Base-by-base conservation (phyloP, 2,329 filamentous ascomycete species). In the Xylariales sp. region DNA sequence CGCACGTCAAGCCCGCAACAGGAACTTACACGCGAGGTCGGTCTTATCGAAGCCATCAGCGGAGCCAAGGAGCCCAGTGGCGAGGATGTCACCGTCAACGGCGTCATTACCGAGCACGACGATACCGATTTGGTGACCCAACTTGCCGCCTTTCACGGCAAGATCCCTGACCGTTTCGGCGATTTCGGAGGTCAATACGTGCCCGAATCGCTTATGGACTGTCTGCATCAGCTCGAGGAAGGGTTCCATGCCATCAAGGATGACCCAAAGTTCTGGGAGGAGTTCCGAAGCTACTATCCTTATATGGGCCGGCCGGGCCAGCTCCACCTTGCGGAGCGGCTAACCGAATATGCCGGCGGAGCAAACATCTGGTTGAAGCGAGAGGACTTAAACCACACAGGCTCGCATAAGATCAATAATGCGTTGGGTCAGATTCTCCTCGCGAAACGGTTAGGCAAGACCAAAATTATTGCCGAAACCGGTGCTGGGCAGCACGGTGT, bases 381-480 rank as follows among this genome's bases (percentile, higher is more conserved):
- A 55, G 93, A 98, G 68, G 93, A 98, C 62, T 73, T 97, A 43
- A 97, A 97, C 68, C 93, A 98, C 63, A 97, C 93, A 7, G 93
- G 93, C 51, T 94, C 87, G 48, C 93, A 98, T 76, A 98, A 98
- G 78, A 97, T 98, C 74, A 98, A 98, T 74, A 98, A 98, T 57
- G 93, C 93, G 1, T 73, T 98, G 7, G 93, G 93, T 2, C 93
- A 98, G 65, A 82, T 96, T 36, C 77, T 98, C 11, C 71, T 98
- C 28, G 93, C 93, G 2, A 78, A 78, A 54, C 76, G 88, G 47
- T 69, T 98, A 36, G 93, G 93, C 38, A 98, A 98, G 78, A 96
- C 84, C 5, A 86, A 89, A 62, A 97, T 98, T 55, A 98, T 98
- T 54, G 93, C 93, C 36, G 93, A 98, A 70, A 98, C 93, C 12